Evolutionary conservation across 352 stramenopile genomes (phyloP).

Genomic region (Globisporangium barbulae): DNA sequence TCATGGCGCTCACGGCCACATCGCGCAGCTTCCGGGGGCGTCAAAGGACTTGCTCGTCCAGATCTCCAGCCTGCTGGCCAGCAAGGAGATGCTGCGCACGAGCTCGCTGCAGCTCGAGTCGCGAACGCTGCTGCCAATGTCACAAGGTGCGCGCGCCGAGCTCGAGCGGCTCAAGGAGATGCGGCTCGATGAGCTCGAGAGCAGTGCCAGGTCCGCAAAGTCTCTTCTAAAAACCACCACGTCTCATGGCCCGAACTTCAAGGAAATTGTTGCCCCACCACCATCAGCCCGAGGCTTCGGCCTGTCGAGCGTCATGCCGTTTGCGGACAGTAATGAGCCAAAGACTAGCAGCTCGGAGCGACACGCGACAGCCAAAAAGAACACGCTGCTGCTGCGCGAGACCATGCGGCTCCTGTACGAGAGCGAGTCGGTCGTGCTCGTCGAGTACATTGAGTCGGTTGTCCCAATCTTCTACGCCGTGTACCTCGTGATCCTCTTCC

Average conservation of each 20-base stretch:
- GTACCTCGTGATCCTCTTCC: slow-evolving; percentile 27
- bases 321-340: no score
- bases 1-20: no score
- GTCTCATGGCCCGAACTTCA: no score
- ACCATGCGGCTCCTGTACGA: neutral
- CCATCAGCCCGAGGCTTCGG: no score
- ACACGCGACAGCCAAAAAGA: no score
- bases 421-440: slow-evolving; percentile 4
- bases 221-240: no score
- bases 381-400: neutral
- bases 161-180: neutral
- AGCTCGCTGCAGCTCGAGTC: neutral
- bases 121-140: neutral
- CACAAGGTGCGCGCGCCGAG: neutral
- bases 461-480: slow-evolving; percentile 28
- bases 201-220: no score
- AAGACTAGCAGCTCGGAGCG: no score
- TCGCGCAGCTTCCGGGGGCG: neutral
- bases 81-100: neutral
- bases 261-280: no score
- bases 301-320: no score
- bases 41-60: neutral
- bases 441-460: slow-evolving; percentile 37
- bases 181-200: neutral
- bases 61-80: neutral